Evolutionary conservation across 805 yeast genomes (phyloP).

Genomic region (Cyberlindnera maclurae): DNA sequence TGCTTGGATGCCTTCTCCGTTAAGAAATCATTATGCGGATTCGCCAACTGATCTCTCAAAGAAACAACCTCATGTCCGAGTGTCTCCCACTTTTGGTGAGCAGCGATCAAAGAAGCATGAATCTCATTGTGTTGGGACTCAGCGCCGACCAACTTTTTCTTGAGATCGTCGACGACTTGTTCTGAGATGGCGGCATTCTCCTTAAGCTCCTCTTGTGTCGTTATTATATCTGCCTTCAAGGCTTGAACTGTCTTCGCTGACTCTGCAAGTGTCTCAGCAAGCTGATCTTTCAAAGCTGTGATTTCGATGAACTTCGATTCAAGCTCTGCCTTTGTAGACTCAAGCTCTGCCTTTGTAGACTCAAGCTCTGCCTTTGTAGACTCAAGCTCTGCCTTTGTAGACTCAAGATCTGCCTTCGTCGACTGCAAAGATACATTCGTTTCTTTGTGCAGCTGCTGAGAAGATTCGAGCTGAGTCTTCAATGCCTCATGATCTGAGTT

Average conservation of each 20-base stretch:
- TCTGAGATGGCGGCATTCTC: constrained; percentile 9
- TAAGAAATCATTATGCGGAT: constrained; percentile 29
- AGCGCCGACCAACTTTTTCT: constrained; percentile 1
- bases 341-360: background rate
- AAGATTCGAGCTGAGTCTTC: background rate
- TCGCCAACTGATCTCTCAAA: constrained; percentile 11
- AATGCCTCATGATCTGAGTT: background rate
- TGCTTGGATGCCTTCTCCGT: constrained; percentile 22
- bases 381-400: constrained; percentile 5
- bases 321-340: background rate
- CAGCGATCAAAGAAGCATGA: background rate
- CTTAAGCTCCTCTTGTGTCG: constrained; percentile 3
- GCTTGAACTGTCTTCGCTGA: constrained; percentile 1
- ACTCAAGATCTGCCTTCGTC: background rate
- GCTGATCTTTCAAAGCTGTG: background rate
- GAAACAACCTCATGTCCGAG: background rate
- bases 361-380: background rate
- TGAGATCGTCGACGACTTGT: constrained; percentile 14
- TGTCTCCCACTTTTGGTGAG: constrained; percentile 3
- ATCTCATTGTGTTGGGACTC: constrained; percentile 5
- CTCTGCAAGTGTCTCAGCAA: background rate
- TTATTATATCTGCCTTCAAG: constrained; percentile 1
- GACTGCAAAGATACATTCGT: background rate
- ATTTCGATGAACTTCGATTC: background rate
- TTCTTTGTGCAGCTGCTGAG: too few species aligned